Percentiles rank a stretch among this genome's conserved stretches.
Evolutionary conservation across 2,329 filamentous ascomycete species (phyloP).

Genomic region (Teratosphaeria viscida): DNA sequence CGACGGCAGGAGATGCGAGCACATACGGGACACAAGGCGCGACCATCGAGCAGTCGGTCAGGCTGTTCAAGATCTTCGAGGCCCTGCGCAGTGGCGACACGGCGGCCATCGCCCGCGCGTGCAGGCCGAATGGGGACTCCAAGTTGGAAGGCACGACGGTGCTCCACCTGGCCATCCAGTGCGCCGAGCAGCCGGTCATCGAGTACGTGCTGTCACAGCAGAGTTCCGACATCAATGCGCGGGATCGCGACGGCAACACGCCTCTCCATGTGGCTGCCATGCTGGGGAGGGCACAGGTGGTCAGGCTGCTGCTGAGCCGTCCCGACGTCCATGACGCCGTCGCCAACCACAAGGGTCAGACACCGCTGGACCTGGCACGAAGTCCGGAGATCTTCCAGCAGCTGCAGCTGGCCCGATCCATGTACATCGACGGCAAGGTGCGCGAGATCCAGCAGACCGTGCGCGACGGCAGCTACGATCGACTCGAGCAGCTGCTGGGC

Average conservation of each 20-base stretch:
- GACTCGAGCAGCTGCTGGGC: conserved; percentile 67
- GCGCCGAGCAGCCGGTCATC: conserved; percentile 82
- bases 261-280: conserved; percentile 78
- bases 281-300: conserved; percentile 69
- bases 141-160: conserved; percentile 70
- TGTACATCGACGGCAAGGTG: conserved; percentile 81
- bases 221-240: conserved; percentile 63
- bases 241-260: conserved; percentile 90
- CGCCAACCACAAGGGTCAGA: conserved; percentile 71
- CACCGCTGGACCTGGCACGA: conserved; percentile 77
- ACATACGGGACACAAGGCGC: conserved; percentile 26
- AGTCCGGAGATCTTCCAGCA: conserved; percentile 94
- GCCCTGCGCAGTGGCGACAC: conserved; percentile 84
- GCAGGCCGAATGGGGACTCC: conserved; percentile 42
- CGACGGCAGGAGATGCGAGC: conserved; percentile 4
- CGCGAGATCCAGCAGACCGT: conserved; percentile 76
- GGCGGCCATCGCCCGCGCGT: conserved; percentile 74
- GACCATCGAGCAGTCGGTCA: conserved; percentile 80
- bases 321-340: conserved; percentile 79
- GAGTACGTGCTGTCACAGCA: conserved; percentile 78
- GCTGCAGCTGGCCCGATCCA: conserved; percentile 76
- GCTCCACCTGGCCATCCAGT: conserved; percentile 88
- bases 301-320: conserved; percentile 73
- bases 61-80: conserved; percentile 90
- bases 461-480: conserved; percentile 60